These are phyloP conservation scores for Tulasnella sp. DNA, from an alignment of 768 basidiomycete species.

Conservation along the genomic window DNA sequence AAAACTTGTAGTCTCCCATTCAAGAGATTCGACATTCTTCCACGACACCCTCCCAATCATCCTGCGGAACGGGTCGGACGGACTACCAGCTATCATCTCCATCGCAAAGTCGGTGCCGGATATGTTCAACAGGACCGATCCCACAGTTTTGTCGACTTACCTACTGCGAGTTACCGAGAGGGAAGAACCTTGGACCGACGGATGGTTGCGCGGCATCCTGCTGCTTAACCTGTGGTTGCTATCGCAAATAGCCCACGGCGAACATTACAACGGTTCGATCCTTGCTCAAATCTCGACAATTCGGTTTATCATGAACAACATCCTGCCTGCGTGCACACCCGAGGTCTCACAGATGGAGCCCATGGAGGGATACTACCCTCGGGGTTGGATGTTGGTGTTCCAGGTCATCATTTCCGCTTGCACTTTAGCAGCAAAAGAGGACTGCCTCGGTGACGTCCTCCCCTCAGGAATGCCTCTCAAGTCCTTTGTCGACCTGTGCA, in stretches of 20 bases:
- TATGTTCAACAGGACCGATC: neutral
- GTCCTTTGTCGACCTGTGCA: neutral
- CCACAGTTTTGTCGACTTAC: neutral
- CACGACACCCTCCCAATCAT: neutral
- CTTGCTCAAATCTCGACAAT: neutral
- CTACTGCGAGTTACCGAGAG: neutral
- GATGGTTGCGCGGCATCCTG: neutral
- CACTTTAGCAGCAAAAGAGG: neutral
- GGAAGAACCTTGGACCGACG: neutral
- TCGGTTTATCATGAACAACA: neutral
- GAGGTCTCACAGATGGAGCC: neutral
- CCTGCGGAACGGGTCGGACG: neutral
- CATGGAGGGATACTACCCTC: neutral
- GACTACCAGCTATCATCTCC: neutral
- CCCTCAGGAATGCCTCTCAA: neutral
- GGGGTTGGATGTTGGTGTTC: neutral
- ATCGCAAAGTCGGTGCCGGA: neutral
- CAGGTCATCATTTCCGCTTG: slow-evolving; percentile 1
- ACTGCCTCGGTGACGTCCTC: neutral
- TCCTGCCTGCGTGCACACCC: neutral
- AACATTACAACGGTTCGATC: neutral
- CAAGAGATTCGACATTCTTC: neutral
- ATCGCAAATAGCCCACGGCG: neutral
- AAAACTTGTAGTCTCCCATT: neutral
- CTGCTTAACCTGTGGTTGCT: neutral